phyloP scores from a whole-genome alignment of 768 basidiomycete genomes.

The Coprinopsis cinerea region DNA sequence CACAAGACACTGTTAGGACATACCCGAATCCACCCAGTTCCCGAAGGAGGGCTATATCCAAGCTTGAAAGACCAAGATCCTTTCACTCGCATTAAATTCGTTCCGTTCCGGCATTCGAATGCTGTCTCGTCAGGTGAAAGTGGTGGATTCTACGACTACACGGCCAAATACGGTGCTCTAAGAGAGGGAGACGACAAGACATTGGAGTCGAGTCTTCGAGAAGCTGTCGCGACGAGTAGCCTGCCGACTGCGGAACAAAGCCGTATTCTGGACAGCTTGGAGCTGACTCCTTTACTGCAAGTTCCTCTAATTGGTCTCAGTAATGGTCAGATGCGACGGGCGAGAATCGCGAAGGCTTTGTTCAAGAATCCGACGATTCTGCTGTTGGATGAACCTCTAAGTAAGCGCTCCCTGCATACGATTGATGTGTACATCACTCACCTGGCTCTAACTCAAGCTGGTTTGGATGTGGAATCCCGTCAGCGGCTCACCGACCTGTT shows the following conservation, averaged over 20 bases:
- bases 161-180: conserved; percentile 86
- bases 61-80: conserved; percentile 44
- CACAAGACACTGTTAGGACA: conserved; percentile 63
- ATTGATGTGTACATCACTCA: background rate
- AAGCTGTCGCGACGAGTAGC: background rate
- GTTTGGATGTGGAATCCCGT: conserved; percentile 63
- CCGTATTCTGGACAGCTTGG: conserved; percentile 34
- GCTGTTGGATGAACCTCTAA: conserved; percentile 88
- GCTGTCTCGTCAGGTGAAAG: conserved; percentile 33
- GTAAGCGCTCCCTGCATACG: conserved; percentile 39
- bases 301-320: conserved; percentile 80
- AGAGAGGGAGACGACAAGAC: conserved; percentile 80
- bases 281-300: conserved; percentile 59
- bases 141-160: conserved; percentile 87
- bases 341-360: conserved; percentile 75
- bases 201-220: conserved; percentile 48
- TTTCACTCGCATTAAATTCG: conserved; percentile 43
- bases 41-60: conserved; percentile 73
- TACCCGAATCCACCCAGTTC: conserved; percentile 55
- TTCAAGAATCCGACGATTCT: conserved; percentile 66
- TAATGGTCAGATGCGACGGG: conserved; percentile 88
- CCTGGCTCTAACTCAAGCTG: conserved; percentile 44
- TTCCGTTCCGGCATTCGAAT: conserved; percentile 63
- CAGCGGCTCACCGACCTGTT: conserved; percentile 14
- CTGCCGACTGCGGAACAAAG: conserved; percentile 15